Percentiles rank a stretch among this genome's conserved stretches.
Conservation (phyloP, 192 early-diverging fungal genomes). For the Coemansia sp. region DNA sequence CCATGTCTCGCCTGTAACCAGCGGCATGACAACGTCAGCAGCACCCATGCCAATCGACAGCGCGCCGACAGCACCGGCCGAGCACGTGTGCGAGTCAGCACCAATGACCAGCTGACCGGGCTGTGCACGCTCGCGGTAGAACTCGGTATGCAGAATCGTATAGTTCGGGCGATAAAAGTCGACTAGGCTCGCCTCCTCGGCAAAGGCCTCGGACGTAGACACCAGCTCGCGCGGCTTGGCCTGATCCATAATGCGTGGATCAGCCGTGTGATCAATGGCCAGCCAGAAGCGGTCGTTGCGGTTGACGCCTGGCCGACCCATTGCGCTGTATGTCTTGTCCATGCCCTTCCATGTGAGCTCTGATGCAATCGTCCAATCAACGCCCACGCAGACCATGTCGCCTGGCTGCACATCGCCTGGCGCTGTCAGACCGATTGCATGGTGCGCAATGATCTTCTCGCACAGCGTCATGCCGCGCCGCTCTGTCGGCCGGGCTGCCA, state of each 20-base stretch:
- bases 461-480: constrained; percentile 70
- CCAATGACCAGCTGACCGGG: constrained; percentile 78
- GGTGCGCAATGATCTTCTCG: constrained; percentile 76
- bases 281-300: constrained; percentile 82
- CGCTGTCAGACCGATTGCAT: constrained; percentile 66
- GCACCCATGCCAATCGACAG: constrained; percentile 79
- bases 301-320: constrained; percentile 73
- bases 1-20: constrained; percentile 80
- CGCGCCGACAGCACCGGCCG: constrained; percentile 73
- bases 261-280: constrained; percentile 74
- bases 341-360: constrained; percentile 84
- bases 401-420: constrained; percentile 70
- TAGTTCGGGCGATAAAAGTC: constrained; percentile 76
- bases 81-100: constrained; percentile 80
- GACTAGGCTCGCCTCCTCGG: constrained; percentile 67
- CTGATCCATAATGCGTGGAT: constrained; percentile 70
- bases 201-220: constrained; percentile 61
- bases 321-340: constrained; percentile 77
- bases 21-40: constrained; percentile 79
- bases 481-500: constrained; percentile 51
- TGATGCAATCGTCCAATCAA: constrained; percentile 80
- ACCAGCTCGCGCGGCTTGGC: constrained; percentile 68
- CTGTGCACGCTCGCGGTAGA: constrained; percentile 79
- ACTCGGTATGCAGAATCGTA: constrained; percentile 81
- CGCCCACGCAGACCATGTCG: constrained; percentile 76